Evolutionary conservation across 352 stramenopile species (phyloP).

Genomic region (Thraustotheca clavata): DNA sequence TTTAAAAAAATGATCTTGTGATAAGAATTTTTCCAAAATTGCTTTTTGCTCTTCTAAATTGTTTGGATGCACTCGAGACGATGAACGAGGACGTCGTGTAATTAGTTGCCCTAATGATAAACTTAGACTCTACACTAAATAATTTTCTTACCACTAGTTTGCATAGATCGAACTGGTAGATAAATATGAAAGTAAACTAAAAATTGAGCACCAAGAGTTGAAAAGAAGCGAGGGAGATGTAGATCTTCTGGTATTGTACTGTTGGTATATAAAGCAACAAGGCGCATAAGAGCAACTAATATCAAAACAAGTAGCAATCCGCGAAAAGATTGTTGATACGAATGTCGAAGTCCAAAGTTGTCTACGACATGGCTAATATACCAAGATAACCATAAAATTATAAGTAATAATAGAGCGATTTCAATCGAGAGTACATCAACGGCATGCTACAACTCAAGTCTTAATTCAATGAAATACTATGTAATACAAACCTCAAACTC

Average conservation of each 20-base stretch:
- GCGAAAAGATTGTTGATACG: neutral
- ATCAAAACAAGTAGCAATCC: neutral
- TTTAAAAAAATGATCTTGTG: neutral
- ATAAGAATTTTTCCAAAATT: constrained; percentile 5
- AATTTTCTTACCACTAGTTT: neutral
- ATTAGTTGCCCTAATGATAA: neutral
- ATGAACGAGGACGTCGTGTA: neutral
- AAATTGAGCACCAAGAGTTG: neutral
- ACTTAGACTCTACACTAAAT: too few relatives aligned
- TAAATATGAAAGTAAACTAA: neutral
- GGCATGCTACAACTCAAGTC: neutral
- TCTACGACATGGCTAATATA: constrained; percentile 4
- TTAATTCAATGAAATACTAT: neutral
- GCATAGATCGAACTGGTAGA: neutral
- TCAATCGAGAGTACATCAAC: neutral
- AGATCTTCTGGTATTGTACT: neutral
- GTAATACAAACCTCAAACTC: neutral
- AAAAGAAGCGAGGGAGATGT: neutral
- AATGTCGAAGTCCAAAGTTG: constrained; percentile 3
- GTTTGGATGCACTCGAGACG: neutral
- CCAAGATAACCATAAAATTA: neutral
- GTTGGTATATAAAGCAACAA: neutral
- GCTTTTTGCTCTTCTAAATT: neutral
- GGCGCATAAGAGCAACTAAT: neutral
- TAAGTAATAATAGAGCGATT: neutral